Evolutionary conservation across 371 early-diverging fungal species (phyloP), one percentile per base, ranked within the genome.

Genomic region (Rhizopus arrhizus): DNA sequence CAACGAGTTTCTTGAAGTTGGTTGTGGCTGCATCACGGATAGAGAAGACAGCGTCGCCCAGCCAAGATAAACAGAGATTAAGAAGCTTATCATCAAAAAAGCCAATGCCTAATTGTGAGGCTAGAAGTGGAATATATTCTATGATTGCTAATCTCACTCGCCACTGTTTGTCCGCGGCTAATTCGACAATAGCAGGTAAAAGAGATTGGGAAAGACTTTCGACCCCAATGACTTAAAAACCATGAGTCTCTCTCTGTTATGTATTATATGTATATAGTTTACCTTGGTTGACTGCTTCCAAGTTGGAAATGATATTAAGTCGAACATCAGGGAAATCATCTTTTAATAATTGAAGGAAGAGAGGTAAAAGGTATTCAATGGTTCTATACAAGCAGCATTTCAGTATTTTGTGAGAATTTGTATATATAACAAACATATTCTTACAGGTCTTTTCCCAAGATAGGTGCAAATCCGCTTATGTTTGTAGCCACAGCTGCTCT

Each of bases 161-260:
- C 99, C 99, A 99, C 70, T 97, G 97, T 81, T 96, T 96, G 75
- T 99, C 99, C 80, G 98, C 97, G 11, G 98, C 95, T 31, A 99
- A 81, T 74, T 97, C 97, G 29, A 98, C 91, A 68, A 99, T 97
- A 9, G 99, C 99, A 8, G 98, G 98, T 54, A 99, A 80, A 48
- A 99, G 84, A 5, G 95, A 95, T 72, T 96, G 95, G 22, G 98
- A 96, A 32, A 99, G 84, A 41, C 93, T 88, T 56, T 99, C 97
- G 63, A 99, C 92, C 48, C 99, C 99, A 63, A 99, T 96, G 42
- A 97, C 96, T 82, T n/a, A 66, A 22, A 50, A 9, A 16, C 33
- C 32, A 22, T 42, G 35, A 9, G 15, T 45, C 15, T 52, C 2
- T 13, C 28, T 28, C 10, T 28, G 12, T 47, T 38, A 38, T 5